These are phyloP conservation scores for Collybia nuda DNA, from an alignment of 768 basidiomycete species.

Conservation along the genomic window DNA sequence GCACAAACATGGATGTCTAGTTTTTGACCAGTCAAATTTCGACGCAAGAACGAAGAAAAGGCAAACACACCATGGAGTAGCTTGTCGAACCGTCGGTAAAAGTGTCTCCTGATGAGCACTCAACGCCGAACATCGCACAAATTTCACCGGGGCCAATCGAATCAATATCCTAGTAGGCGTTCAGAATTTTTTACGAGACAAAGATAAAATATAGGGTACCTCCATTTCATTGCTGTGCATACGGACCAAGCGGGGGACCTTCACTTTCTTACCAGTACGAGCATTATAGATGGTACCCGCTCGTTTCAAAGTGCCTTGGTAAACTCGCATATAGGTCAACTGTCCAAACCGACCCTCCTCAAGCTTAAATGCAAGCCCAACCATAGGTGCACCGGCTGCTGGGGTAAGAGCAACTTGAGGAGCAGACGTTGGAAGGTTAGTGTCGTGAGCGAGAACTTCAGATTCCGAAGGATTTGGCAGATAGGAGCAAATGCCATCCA, in stretches of 20 bases:
- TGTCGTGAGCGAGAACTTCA: conserved; percentile 80
- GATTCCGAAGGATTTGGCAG: conserved; percentile 86
- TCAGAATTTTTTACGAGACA: not conserved
- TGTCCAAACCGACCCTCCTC: conserved; percentile 98
- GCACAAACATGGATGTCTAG: conserved; percentile 97
- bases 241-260: conserved; percentile 91
- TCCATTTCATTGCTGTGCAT: conserved; percentile 99
- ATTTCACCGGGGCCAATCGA: conserved; percentile 97
- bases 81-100: conserved; percentile 91
- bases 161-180: conserved; percentile 73
- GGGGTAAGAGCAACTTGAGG: conserved; percentile 77
- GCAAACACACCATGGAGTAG: conserved; percentile 86
- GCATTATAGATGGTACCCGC: conserved; percentile 87
- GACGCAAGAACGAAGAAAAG: not conserved
- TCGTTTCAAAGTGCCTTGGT: conserved; percentile 92
- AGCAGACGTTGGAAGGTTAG: conserved; percentile 58
- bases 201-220: conserved; percentile 36
- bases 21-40: conserved; percentile 3
- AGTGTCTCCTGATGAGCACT: conserved; percentile 96
- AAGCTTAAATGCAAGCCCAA: conserved; percentile 96
- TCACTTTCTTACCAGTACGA: conserved; percentile 94
- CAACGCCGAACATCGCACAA: conserved; percentile 98
- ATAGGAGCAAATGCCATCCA: conserved; percentile 96
- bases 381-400: conserved; percentile 82
- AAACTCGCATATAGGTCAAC: conserved; percentile 96